Percentiles rank a stretch among this genome's conserved stretches.
Conservation (phyloP, 2,329 filamentous ascomycete species). For the Berkeleyomyces basicola region DNA sequence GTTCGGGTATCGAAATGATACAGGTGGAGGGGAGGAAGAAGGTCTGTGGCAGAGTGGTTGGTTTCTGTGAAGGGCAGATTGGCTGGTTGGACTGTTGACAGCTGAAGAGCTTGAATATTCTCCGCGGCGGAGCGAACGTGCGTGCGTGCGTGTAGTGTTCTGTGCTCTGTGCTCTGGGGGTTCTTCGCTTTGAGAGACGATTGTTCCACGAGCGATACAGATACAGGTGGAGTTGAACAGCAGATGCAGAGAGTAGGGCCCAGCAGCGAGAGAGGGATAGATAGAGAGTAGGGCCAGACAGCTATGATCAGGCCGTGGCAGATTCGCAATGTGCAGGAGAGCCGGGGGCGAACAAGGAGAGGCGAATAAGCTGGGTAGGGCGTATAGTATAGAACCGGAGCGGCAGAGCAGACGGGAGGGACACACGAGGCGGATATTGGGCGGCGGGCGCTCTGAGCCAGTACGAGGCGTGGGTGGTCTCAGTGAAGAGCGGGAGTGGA, state of each 20-base stretch:
- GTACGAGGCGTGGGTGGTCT: too few relatives aligned
- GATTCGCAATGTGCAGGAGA: not conserved
- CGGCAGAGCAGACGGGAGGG: not conserved
- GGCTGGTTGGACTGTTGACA: not conserved
- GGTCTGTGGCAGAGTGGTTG: not conserved
- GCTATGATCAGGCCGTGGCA: not conserved
- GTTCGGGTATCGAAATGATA: not conserved
- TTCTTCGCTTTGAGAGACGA: not conserved
- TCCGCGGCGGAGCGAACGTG: not conserved
- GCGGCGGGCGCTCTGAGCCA: too few relatives aligned
- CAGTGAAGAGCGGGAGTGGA: too few relatives aligned
- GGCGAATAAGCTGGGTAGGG: not conserved
- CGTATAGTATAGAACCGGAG: not conserved
- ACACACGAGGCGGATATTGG: not conserved
- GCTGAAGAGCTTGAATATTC: not conserved
- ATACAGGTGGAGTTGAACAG: not conserved
- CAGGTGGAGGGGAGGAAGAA: too few relatives aligned
- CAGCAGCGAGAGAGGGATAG: too few relatives aligned
- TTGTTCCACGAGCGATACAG: not conserved
- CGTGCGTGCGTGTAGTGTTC: not conserved
- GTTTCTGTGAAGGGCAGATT: not conserved
- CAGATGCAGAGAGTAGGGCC: not conserved
- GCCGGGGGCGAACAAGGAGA: not conserved
- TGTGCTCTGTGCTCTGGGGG: not conserved
- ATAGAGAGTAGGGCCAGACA: not conserved